A percentile compares a stretch with the other conserved stretches of the same genome.
These are phyloP conservation scores for Hibiscus trionum DNA, from an alignment of 345 rosid genomes.

Conservation along the genomic window DNA sequence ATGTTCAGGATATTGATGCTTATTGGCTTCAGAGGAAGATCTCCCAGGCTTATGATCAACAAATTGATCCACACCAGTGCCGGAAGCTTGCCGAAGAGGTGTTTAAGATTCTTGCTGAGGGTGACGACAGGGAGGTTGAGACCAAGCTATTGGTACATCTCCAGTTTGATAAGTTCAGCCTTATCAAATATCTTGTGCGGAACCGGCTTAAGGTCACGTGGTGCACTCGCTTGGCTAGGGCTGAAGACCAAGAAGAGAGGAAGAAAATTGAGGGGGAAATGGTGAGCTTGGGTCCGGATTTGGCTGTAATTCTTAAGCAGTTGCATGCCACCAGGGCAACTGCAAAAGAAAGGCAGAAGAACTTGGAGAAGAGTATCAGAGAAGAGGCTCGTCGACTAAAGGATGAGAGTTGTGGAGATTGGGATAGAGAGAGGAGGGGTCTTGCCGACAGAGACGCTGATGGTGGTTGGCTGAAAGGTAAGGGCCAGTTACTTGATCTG, in stretches of 20 bases:
- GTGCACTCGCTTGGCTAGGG: constrained; percentile 95
- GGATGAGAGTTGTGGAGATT: constrained; percentile 68
- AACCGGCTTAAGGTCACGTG: constrained; percentile 81
- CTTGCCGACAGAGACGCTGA: constrained; percentile 59
- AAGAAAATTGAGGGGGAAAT: constrained; percentile 76
- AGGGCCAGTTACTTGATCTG: constrained; percentile 79
- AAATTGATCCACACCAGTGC: constrained; percentile 84
- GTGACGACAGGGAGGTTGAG: constrained; percentile 82
- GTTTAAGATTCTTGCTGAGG: constrained; percentile 74
- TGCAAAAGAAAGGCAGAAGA: constrained; percentile 92
- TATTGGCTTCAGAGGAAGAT: constrained; percentile 97
- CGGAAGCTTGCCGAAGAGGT: constrained; percentile 93
- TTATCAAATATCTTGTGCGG: constrained; percentile 57
- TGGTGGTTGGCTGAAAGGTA: constrained; percentile 78
- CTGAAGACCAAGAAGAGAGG: constrained; percentile 77
- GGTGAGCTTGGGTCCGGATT: constrained; percentile 57
- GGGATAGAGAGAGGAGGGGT: constrained; percentile 52
- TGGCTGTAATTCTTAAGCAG: constrained; percentile 78
- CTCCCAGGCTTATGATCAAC: constrained; percentile 78
- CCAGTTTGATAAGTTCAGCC: constrained; percentile 64
- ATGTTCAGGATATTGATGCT: constrained; percentile 93
- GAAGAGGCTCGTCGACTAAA: constrained; percentile 90
- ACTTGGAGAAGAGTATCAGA: constrained; percentile 80
- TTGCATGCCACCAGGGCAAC: constrained; percentile 91
- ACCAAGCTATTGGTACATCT: constrained; percentile 51